A percentile compares a stretch with the other conserved stretches of the same genome.
Evolutionary conservation across 108 stramenopile genomes (phyloP).

Genomic region (Cyclotella sp.): DNA sequence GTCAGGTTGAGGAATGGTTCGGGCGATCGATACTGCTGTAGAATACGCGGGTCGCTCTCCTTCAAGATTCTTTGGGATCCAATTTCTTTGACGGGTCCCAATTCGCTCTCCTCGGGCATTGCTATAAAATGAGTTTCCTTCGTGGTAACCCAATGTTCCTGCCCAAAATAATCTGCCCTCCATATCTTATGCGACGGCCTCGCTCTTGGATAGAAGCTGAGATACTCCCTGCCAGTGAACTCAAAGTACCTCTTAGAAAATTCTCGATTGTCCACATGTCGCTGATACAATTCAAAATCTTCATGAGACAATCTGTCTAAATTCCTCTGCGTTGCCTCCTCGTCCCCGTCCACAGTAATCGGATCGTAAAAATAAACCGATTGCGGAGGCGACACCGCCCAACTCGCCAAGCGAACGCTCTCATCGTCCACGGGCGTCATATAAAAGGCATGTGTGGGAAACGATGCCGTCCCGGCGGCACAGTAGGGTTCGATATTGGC

Average conservation of each 20-base stretch:
- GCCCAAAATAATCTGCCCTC: constrained; percentile 81
- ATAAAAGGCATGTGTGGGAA: constrained; percentile 69
- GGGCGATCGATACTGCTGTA: constrained; percentile 70
- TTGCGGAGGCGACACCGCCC: constrained; percentile 26
- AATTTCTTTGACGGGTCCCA: constrained; percentile 35
- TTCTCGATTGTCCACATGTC: constrained; percentile 49
- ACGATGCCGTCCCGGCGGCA: constrained; percentile 63
- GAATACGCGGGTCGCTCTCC: constrained; percentile 54
- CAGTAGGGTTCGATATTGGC: constrained; percentile 54
- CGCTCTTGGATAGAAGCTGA: constrained; percentile 50
- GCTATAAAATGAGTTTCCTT: constrained; percentile 75
- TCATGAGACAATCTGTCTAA: constrained; percentile 44
- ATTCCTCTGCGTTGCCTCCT: constrained; percentile 65
- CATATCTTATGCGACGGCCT: constrained; percentile 73
- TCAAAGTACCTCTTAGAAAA: constrained; percentile 69
- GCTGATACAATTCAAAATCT: constrained; percentile 55
- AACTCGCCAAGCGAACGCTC: constrained; percentile 40
- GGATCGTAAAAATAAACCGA: constrained; percentile 76
- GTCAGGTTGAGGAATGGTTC: constrained; percentile 74
- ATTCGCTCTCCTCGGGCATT: constrained; percentile 51
- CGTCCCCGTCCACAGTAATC: constrained; percentile 60
- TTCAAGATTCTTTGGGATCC: constrained; percentile 47
- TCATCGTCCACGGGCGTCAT: constrained; percentile 47
- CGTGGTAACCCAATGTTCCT: constrained; percentile 83
- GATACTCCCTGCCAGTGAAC: constrained; percentile 60